Evolutionary conservation across 75 land plant species (phyloP).

Genomic region (Picea glauca): DNA sequence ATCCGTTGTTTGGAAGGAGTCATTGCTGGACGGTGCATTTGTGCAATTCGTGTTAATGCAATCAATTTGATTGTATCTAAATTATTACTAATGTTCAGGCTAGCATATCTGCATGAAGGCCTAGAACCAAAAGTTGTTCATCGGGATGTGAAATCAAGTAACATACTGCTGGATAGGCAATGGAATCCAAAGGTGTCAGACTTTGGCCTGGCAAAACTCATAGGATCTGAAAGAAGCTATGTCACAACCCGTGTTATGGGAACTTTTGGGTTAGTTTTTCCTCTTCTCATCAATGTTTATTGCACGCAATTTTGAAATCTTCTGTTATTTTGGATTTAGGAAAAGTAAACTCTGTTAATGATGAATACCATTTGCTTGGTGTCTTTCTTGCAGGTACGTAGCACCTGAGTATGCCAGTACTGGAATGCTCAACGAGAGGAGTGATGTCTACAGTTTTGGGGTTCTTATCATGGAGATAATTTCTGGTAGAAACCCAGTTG

Average conservation of each 20-base stretch:
- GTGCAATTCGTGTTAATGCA: neutral
- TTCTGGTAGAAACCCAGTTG: slow-evolving; percentile 82
- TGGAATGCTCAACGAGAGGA: slow-evolving; percentile 78
- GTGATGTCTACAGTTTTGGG: slow-evolving; percentile 90
- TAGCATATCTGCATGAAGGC: slow-evolving; percentile 93
- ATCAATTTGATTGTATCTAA: neutral
- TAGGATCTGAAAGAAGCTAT: slow-evolving; percentile 82
- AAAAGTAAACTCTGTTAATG: no score
- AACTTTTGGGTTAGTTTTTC: slow-evolving; percentile 63
- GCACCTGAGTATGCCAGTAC: slow-evolving; percentile 96
- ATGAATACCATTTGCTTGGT: neutral
- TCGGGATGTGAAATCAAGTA: slow-evolving; percentile 90
- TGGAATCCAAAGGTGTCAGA: slow-evolving; percentile 89
- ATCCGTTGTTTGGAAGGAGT: neutral
- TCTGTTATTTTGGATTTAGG: no score
- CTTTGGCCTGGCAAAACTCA: slow-evolving; percentile 84
- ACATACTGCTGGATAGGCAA: slow-evolving; percentile 81
- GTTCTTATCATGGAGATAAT: slow-evolving; percentile 83
- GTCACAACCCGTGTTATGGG: slow-evolving; percentile 91
- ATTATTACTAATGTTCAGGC: slow-evolving; percentile 31
- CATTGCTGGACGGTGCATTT: neutral
- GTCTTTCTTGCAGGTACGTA: slow-evolving; percentile 55
- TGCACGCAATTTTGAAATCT: no score
- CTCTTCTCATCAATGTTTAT: no score
- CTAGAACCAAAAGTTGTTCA: slow-evolving; percentile 95